Evolutionary conservation across 1,284 basidiomycete species (phyloP), one percentile per base, ranked within the genome.

Genomic region (Cutaneotrichosporon sp.): DNA sequence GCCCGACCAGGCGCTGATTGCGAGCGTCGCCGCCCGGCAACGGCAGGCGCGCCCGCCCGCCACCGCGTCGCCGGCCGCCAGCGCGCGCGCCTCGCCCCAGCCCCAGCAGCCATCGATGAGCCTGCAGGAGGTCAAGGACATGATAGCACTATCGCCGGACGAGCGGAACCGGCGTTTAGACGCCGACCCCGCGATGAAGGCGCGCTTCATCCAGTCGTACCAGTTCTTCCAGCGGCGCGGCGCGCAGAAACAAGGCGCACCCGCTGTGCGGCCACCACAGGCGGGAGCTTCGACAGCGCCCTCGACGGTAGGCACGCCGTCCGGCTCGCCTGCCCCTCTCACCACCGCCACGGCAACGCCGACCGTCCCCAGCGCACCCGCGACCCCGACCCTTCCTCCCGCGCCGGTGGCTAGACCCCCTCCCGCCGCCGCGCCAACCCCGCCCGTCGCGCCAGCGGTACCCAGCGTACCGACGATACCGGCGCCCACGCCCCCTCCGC

Each of bases 1-100:
- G 34, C 57, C 62, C 2, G 66, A 67, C 33, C 66, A 58, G 13
- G 53, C 25, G 4, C 49, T 64, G 27, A 62, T 64, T n/a, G 58
- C 60, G 11, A 27, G 45, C 34, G 58, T 58, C 47, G 58, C 57
- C 0, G 54, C 57, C 3, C 55, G 60, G 54, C 51, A 61, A 45
- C 50, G 43, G 18, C 51, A 50, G 5, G 46, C 50, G 8, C 33
- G 58, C 16, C 59, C 33, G 50, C 34, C 52, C 27, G 38, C 18
- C 33, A 33, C 51, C 38, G 42, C 52, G 27, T 20, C 51, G 16
- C 22, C 31, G n/a, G 46, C 47, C 4, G 20, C 29, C 16, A 43
- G 14, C 29, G 38, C 50, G 22, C 27, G 29, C 9, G 36, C 57
- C 18, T 24, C 50, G 22, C 36, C 46, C n/a, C 54, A 24, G 22